Conservation (phyloP, 2,329 filamentous ascomycete species). For the Neocatenulostroma microsporum region DNA sequence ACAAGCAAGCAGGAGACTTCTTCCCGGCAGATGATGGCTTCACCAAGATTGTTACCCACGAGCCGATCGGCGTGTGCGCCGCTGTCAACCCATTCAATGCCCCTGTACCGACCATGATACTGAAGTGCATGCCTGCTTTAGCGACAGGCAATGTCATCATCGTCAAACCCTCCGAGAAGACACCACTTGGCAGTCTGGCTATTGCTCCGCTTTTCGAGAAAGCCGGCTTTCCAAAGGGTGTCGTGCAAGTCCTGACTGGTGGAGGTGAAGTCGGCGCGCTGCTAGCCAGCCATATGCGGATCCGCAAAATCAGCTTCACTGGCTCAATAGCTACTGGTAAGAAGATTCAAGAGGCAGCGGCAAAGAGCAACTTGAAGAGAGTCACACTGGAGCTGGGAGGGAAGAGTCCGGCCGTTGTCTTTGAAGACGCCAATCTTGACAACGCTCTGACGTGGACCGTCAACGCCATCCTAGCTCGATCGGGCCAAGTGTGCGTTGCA, state of each 20-base stretch:
- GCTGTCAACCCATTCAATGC: conserved; percentile 77
- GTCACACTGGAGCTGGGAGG: conserved; percentile 53
- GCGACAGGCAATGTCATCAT: conserved; percentile 51
- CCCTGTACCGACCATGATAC: conserved; percentile 64
- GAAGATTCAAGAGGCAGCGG: conserved; percentile 22
- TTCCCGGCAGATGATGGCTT: conserved; percentile 25
- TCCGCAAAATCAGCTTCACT: conserved; percentile 72
- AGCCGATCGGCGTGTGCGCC: conserved; percentile 26
- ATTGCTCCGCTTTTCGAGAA: conserved; percentile 32
- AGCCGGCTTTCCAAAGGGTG: conserved; percentile 67
- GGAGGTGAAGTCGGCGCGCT: conserved; percentile 52
- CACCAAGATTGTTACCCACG: conserved; percentile 32
- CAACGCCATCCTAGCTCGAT: conserved; percentile 44
- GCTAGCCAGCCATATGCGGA: conserved; percentile 56
- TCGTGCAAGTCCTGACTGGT: conserved; percentile 63
- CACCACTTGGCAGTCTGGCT: conserved; percentile 38
- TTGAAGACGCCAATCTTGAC: conserved; percentile 29
- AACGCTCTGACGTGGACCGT: conserved; percentile 54
- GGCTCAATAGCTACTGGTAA: conserved; percentile 60
- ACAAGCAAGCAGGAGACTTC: conserved; percentile 10
- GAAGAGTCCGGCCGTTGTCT: conserved; percentile 49
- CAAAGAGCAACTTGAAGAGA: conserved; percentile 43
- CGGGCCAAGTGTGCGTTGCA: conserved; percentile 54
- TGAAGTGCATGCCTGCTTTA: conserved; percentile 63
- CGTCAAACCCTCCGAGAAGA: conserved; percentile 50